Base-by-base conservation (phyloP, 108 stramenopile species). In the Thalassiosira profunda region DNA sequence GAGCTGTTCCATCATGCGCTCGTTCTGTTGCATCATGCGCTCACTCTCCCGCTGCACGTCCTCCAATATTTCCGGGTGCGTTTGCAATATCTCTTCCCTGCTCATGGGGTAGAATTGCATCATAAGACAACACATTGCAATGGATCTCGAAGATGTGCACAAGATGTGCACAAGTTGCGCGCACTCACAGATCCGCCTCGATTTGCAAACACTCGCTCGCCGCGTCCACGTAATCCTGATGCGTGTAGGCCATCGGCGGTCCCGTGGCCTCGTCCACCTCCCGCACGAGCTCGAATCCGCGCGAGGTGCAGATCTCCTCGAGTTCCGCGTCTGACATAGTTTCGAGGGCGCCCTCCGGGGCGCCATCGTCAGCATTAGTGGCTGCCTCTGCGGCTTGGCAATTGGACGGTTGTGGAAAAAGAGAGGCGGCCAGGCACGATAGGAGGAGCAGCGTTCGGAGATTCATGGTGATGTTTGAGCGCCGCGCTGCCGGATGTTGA, bases 211-310 rank as follows among this genome's bases (percentile, higher is more conserved):
- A 96, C 63, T 88, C 84, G 29, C 53, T 67, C 38, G 94, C 94
- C 15, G 91, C 94, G 55, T 93, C 86, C 8, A 96, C 78, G 49
- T 88, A 91, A 52, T 96, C 85, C 37, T 88, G 67, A 76, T 93
- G 86, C 31, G 66, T 66, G 24, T 82, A 75, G 11, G 53, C 53
- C n/a, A 67, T 52, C 6, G 23, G 23, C 23, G 72, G 74, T 17
- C 84, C 81, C 11, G 80, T 84, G 12, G 40, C 61, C 17, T 63
- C 52, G 44, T 81, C 74, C 37, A 63, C 40, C 33, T 79, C 81
- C 18, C 62, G 57, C 2, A 81, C 76, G 3, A 93, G 47, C 57
- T 90, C 87, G 64, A 96, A 96, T 1, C 94, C 94, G 15, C 94
- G 82, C 12, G 80, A 71, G 8, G 72, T 59, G 51, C 94, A 96